Base-by-base conservation (phyloP, 2,329 filamentous ascomycete genomes). In the Alternaria incomplexa region DNA sequence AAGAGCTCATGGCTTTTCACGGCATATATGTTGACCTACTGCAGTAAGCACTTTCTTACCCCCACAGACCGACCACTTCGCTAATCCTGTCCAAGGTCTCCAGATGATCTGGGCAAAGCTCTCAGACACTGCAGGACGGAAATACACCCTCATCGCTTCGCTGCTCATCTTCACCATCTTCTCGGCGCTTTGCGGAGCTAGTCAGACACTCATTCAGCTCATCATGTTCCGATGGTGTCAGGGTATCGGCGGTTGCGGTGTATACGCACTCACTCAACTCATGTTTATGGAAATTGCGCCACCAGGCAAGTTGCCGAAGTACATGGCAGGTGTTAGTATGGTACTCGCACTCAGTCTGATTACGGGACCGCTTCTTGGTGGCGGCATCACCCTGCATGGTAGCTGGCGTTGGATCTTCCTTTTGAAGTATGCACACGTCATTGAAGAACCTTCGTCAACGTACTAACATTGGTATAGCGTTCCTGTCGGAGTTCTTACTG, bases 1-100 rank as follows among this genome's bases (percentile, higher is more conserved):
- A 73, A 73, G 36, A 75, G 71, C 52, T 75, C 74, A 17, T 81
- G 79, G 79, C 67, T 80, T 23, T 67, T 80, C 22, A 80, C 47
- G 2, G 76, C 73, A 17, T 81, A 79, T 23, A 45, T 78, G 51
- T 64, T 78, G 23, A 79, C 78, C 3, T 80, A 72, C 50, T 74
- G 78, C 22, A 75, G 74, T 79, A 71, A 40, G 68, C 47, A 22
- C 1, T 23, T 23, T 2, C 12, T n/a, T 17, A 11, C 9, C 5
- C 13, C 6, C 22, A 12, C 20, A 40, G 8, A 36, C 4, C 1
- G 20, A 8, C 4, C n/a, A 11, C 51, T 43, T 25, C 15, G 22
- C 51, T 53, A 43, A 53, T 8, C 11, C 10, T n/a, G 30, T 17
- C 11, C 6, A 45, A 54, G 45, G 28, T 30, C 32, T 47, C 9